phyloP scores from a whole-genome alignment of 1,284 basidiomycete species.

The Puccinia polysora region DNA sequence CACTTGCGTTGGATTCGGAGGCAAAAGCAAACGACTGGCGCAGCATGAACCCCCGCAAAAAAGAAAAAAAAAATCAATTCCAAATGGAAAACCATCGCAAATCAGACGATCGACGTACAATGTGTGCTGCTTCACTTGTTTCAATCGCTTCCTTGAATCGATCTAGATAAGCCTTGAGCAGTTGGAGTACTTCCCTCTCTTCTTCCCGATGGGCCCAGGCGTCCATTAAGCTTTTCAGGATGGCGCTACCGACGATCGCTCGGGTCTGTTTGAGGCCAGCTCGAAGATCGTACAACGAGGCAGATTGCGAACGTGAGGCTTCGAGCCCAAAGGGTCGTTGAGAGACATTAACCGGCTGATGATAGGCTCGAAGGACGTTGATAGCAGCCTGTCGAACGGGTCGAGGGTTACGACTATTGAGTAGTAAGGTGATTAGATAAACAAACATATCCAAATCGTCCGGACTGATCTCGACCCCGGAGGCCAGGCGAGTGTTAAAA shows the following conservation, averaged over 20 bases:
- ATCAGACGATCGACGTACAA: constrained; percentile 10
- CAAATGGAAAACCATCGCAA: background rate
- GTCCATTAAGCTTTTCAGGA: constrained; percentile 33
- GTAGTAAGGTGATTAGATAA: constrained; percentile 37
- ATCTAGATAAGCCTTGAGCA: constrained; percentile 40
- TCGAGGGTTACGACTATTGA: constrained; percentile 28
- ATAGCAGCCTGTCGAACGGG: constrained; percentile 35
- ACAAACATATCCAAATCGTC: constrained; percentile 42
- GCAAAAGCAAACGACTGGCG: background rate
- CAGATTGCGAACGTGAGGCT: background rate
- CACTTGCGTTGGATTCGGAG: constrained; percentile 12
- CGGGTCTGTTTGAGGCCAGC: constrained; percentile 23
- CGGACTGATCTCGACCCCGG: constrained; percentile 10
- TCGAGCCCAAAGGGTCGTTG: background rate
- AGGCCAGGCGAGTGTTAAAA: constrained; percentile 20
- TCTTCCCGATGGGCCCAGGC: constrained; percentile 40
- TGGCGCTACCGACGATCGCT: constrained; percentile 29
- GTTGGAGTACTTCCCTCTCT: constrained; percentile 39
- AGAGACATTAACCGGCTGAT: constrained; percentile 5
- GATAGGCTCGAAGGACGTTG: constrained; percentile 30
- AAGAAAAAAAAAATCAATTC: background rate
- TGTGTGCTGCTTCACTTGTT: constrained; percentile 16
- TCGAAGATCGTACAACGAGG: background rate
- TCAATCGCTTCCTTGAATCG: constrained; percentile 39
- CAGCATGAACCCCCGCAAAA: background rate